phyloP scores from a whole-genome alignment of 306 rosid genomes.

The Clitoria ternatea region DNA sequence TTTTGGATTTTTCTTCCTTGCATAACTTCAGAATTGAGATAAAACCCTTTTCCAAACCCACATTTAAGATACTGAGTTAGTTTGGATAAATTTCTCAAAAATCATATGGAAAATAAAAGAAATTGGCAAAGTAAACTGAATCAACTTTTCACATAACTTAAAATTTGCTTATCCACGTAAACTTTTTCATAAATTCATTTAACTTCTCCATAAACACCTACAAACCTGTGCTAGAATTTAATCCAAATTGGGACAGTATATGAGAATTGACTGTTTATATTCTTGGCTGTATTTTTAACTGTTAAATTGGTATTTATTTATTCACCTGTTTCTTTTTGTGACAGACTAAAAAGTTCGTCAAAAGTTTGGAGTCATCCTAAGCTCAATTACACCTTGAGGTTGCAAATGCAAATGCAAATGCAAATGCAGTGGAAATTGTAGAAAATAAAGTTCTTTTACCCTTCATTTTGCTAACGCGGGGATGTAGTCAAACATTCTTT shows the following conservation, averaged over 20 bases:
- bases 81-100: background rate
- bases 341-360: conserved; percentile 75
- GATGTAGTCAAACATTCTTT: conserved; percentile 3
- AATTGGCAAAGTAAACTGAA: background rate
- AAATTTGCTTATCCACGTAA: too few relatives aligned
- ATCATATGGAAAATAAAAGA: background rate
- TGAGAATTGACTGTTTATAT: background rate
- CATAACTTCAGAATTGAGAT: background rate
- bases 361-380: conserved; percentile 55
- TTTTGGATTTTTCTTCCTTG: background rate
- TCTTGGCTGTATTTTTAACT: background rate
- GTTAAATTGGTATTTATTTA: background rate
- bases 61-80: background rate
- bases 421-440: conserved; percentile 28
- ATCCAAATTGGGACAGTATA: background rate
- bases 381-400: conserved; percentile 13
- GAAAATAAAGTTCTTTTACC: conserved; percentile 36
- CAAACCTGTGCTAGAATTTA: background rate
- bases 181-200: background rate
- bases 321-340: conserved; percentile 11
- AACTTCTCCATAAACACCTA: background rate
- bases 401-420: background rate
- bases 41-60: background rate
- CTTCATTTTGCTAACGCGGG: conserved; percentile 17
- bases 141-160: background rate